Evolutionary conservation across 139 green algal genomes (phyloP).

Genomic region (Volvox africanus): DNA sequence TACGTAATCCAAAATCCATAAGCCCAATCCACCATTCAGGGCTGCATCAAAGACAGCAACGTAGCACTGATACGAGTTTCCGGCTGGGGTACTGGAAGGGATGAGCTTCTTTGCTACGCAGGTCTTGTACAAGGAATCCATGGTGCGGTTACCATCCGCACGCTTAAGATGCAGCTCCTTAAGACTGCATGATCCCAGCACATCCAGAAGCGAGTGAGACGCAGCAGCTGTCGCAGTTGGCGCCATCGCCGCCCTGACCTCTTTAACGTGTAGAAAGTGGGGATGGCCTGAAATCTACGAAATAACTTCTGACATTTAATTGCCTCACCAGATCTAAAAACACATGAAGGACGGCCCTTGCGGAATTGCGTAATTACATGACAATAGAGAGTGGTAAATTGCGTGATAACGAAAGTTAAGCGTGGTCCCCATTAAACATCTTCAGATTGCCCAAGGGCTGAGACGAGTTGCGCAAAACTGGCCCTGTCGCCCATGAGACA

Average conservation of each 20-base stretch:
- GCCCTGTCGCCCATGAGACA: background rate
- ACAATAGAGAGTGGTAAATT: too few species aligned
- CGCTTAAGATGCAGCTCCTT: conserved; percentile 43
- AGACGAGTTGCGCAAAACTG: too few species aligned
- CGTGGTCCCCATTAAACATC: too few species aligned
- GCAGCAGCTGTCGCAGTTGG: conserved; percentile 17
- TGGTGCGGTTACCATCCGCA: conserved; percentile 29
- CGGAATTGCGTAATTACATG: too few species aligned
- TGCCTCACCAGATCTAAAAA: too few species aligned
- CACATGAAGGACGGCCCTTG: too few species aligned
- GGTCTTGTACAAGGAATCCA: conserved; percentile 18
- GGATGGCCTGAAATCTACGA: too few species aligned
- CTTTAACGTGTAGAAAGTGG: too few species aligned
- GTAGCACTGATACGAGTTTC: conserved; percentile 22
- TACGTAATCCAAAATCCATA: conserved; percentile 73
- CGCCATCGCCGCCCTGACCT: background rate
- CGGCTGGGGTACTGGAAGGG: background rate
- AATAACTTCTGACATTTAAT: too few species aligned
- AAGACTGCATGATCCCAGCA: background rate
- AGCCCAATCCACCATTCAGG: conserved; percentile 55
- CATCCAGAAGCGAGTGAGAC: background rate
- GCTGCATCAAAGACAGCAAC: conserved; percentile 41
- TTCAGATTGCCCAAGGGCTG: too few species aligned
- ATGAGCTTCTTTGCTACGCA: background rate
- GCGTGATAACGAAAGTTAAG: too few species aligned